Percentiles rank a stretch among this genome's conserved stretches.
Evolutionary conservation across 2,329 filamentous ascomycete genomes (phyloP).

Genomic region (Rhexocercosporidium sp.): DNA sequence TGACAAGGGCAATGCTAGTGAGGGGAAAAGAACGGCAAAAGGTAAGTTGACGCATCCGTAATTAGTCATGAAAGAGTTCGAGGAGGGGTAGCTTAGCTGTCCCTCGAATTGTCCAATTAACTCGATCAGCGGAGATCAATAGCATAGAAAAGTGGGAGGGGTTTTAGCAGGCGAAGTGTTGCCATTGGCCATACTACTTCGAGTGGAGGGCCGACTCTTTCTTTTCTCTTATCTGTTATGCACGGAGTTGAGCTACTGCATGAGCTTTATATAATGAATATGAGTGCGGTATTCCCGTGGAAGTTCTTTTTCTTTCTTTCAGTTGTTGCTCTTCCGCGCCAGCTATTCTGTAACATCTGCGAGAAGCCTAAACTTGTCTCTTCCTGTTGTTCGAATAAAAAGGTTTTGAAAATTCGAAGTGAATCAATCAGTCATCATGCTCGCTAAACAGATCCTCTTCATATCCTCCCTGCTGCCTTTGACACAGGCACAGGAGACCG

Average conservation of each 20-base stretch:
- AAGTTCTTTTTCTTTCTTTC: not conserved
- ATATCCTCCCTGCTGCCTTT: slow-evolving; percentile 48
- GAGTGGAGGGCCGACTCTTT: slow-evolving; percentile 2
- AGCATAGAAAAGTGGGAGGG: not conserved
- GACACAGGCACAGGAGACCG: slow-evolving; percentile 39
- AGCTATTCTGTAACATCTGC: not conserved
- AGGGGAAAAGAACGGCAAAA: not conserved
- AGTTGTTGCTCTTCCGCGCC: not conserved
- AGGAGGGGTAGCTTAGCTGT: not conserved
- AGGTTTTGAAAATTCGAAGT: not conserved
- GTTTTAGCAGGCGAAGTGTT: not conserved
- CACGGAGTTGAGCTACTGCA: slow-evolving; percentile 2
- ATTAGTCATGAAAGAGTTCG: not conserved
- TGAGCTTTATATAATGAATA: not conserved
- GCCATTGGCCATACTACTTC: not conserved
- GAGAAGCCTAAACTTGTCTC: not conserved
- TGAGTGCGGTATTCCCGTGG: not conserved
- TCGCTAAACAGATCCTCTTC: slow-evolving; percentile 47
- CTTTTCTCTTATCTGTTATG: slow-evolving; percentile 1
- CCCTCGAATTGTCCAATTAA: not conserved
- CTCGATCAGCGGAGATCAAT: not conserved
- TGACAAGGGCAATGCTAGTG: not conserved
- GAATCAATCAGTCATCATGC: slow-evolving; percentile 33
- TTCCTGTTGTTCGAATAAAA: not conserved
- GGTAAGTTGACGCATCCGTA: not conserved